These are phyloP conservation scores for Hemileia vastatrix DNA, from an alignment of 1,284 basidiomycete genomes.

Conservation along the genomic window DNA sequence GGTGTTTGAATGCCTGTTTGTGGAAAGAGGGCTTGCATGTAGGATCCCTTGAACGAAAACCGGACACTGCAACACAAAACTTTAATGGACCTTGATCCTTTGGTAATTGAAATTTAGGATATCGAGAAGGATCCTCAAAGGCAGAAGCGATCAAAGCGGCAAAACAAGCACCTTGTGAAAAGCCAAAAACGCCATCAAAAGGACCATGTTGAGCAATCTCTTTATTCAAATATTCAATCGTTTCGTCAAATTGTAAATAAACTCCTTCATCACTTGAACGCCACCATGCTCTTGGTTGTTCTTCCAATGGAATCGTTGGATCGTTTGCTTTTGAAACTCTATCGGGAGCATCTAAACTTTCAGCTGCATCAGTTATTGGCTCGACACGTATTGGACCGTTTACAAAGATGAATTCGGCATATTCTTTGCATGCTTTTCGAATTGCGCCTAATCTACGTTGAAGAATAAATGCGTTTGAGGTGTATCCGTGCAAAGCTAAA, in stretches of 20 bases:
- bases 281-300: constrained; percentile 42
- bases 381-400: too few species aligned
- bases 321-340: constrained; percentile 29
- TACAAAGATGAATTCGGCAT: too few species aligned
- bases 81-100: constrained; percentile 30
- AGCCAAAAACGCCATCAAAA: constrained; percentile 40
- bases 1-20: too few species aligned
- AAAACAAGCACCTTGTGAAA: constrained; percentile 37
- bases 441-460: constrained; percentile 34
- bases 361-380: too few species aligned
- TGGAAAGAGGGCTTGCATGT: too few species aligned
- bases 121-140: constrained; percentile 34
- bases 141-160: constrained; percentile 34
- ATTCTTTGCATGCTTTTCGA: constrained; percentile 35
- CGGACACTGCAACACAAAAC: constrained; percentile 38
- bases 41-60: constrained; percentile 36
- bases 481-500: constrained; percentile 40
- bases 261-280: constrained; percentile 29
- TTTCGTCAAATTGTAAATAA: constrained; percentile 35
- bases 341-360: too few species aligned
- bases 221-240: constrained; percentile 32
- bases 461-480: constrained; percentile 37
- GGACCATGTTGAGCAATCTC: constrained; percentile 33
- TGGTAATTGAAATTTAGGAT: constrained; percentile 29
- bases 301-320: constrained; percentile 35